Percentiles rank a stretch among this genome's conserved stretches.
Evolutionary conservation across 1,284 basidiomycete species (phyloP).

Genomic region (Papiliotrema terrestris): DNA sequence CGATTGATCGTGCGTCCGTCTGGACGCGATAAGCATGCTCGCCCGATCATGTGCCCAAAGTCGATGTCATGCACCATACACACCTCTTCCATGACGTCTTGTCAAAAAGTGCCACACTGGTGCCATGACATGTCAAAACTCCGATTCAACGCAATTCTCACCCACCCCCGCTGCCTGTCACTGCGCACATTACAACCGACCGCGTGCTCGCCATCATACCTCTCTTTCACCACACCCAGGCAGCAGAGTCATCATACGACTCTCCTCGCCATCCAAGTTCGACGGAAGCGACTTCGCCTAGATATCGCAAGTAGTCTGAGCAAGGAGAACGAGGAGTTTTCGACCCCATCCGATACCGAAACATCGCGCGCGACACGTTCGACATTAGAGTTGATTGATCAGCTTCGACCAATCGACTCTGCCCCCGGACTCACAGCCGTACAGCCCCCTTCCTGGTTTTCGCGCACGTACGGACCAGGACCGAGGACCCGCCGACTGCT

Average conservation of each 20-base stretch:
- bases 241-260: conserved; percentile 1
- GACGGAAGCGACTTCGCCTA: not conserved
- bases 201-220: not conserved
- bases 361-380: too few relatives aligned
- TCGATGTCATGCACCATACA: not conserved
- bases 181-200: not conserved
- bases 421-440: not conserved
- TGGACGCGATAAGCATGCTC: not conserved
- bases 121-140: not conserved
- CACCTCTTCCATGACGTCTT: not conserved
- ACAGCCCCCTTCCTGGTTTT: not conserved
- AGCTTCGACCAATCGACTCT: too few relatives aligned
- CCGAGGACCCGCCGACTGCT: not conserved
- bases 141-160: not conserved
- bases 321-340: not conserved
- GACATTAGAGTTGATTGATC: too few relatives aligned
- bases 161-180: not conserved
- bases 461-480: not conserved
- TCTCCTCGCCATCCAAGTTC: conserved; percentile 2
- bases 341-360: too few relatives aligned
- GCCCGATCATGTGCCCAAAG: not conserved
- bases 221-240: not conserved
- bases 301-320: conserved; percentile 1
- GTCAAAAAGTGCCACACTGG: not conserved
- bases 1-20: not conserved